Percentiles rank a stretch among this genome's conserved stretches.
Evolutionary conservation across 164 flowering plant genomes (phyloP).

Genomic region (Tinospora cordifolia): DNA sequence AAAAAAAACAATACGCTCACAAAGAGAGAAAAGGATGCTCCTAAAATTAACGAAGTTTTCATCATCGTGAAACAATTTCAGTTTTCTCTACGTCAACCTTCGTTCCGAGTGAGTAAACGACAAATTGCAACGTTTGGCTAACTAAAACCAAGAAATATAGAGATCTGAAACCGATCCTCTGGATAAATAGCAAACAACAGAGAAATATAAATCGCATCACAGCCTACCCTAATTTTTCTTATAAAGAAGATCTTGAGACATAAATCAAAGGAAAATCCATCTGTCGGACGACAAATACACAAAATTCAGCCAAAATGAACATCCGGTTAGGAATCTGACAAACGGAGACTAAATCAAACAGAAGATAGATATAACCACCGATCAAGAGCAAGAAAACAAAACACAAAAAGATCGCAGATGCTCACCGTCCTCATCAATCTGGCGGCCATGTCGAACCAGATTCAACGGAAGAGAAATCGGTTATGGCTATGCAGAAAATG

Average conservation of each 20-base stretch:
- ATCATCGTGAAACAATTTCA: neutral
- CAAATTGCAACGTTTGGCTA: neutral
- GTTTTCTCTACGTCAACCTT: neutral
- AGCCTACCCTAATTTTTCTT: neutral
- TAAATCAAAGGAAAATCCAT: neutral
- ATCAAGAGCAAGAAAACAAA: neutral
- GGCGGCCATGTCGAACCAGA: neutral
- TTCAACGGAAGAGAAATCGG: neutral
- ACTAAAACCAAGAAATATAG: neutral
- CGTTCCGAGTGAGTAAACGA: neutral
- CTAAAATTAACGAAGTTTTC: neutral
- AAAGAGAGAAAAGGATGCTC: too few species aligned
- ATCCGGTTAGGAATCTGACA: neutral
- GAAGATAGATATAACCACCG: neutral
- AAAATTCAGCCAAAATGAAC: neutral
- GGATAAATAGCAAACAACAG: neutral
- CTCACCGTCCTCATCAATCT: slow-evolving; percentile 3
- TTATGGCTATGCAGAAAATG: too few species aligned
- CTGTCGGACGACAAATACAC: neutral
- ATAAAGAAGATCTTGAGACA: neutral
- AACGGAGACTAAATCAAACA: neutral
- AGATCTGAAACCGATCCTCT: neutral
- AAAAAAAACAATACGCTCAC: too few species aligned
- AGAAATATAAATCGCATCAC: neutral
- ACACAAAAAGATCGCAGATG: neutral